phyloP scores from a whole-genome alignment of 73 alveolate genomes.

The Blepharisma stoltei region DNA sequence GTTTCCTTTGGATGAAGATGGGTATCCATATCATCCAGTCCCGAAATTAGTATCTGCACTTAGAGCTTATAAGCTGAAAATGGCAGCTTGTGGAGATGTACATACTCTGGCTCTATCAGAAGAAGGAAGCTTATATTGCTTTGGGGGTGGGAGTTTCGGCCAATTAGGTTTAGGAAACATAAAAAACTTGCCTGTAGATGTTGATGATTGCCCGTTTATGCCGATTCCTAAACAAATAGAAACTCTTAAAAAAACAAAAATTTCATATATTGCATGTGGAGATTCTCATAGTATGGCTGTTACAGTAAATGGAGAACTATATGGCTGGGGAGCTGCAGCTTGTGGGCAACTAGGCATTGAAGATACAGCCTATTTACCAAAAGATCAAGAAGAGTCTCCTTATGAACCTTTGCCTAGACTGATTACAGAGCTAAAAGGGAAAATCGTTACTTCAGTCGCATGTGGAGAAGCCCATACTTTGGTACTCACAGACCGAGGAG shows the following conservation, averaged over 20 bases:
- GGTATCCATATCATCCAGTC: slow-evolving; percentile 84
- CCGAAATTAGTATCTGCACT: slow-evolving; percentile 78
- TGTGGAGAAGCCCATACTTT: slow-evolving; percentile 83
- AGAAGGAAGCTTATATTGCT: slow-evolving; percentile 69
- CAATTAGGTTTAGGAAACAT: slow-evolving; percentile 84
- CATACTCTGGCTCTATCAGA: slow-evolving; percentile 71
- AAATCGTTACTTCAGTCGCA: slow-evolving; percentile 65
- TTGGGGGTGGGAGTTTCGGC: slow-evolving; percentile 94
- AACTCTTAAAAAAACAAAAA: slow-evolving; percentile 33
- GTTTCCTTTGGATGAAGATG: slow-evolving; percentile 78
- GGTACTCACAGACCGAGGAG: slow-evolving; percentile 65
- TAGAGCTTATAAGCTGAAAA: slow-evolving; percentile 42
- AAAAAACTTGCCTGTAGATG: slow-evolving; percentile 71
- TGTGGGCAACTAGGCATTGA: slow-evolving; percentile 84
- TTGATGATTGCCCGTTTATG: slow-evolving; percentile 79
- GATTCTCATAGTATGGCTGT: slow-evolving; percentile 94
- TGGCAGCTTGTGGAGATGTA: slow-evolving; percentile 85
- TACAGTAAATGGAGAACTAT: slow-evolving; percentile 79
- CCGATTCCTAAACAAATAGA: slow-evolving; percentile 80
- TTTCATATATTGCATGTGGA: slow-evolving; percentile 83
- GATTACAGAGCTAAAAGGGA: slow-evolving; percentile 52
- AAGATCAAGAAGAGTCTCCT: slow-evolving; percentile 68
- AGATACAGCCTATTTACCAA: slow-evolving; percentile 57
- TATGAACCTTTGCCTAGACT: slow-evolving; percentile 75
- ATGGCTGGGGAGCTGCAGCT: slow-evolving; percentile 91